phyloP scores from a whole-genome alignment of 805 yeast species.

The Myxozyma lipomycoides region DNA sequence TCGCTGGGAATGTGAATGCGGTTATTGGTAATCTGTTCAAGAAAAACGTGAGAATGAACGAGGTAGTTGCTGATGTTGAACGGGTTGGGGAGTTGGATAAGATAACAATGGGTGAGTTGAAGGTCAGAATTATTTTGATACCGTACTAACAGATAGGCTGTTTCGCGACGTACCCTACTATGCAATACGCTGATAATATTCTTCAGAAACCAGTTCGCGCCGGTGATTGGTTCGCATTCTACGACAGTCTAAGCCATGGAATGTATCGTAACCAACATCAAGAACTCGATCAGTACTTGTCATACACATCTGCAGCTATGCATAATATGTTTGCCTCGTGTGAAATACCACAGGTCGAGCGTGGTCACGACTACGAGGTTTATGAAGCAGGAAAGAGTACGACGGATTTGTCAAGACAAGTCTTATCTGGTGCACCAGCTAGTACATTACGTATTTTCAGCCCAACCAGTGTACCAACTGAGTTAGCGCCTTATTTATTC shows the following conservation, averaged over 20 bases:
- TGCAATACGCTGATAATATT: conserved; percentile 62
- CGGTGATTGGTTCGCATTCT: conserved; percentile 73
- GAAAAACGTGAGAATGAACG: conserved; percentile 48
- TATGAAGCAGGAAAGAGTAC: conserved; percentile 34
- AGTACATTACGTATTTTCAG: conserved; percentile 18
- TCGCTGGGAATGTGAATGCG: conserved; percentile 61
- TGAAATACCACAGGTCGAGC: conserved; percentile 11
- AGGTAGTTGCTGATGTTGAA: conserved; percentile 47
- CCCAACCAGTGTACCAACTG: conserved; percentile 24
- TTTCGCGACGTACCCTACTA: conserved; percentile 60
- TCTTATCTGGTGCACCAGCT: conserved; percentile 28
- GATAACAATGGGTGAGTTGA: conserved; percentile 44
- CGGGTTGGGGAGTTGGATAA: conserved; percentile 55
- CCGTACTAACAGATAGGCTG: too few species aligned
- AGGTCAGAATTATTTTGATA: too few species aligned
- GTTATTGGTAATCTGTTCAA: conserved; percentile 60
- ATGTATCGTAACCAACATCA: conserved; percentile 45
- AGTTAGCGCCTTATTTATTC: conserved; percentile 36
- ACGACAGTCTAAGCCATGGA: conserved; percentile 51
- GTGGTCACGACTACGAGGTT: conserved; percentile 14
- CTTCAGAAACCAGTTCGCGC: conserved; percentile 55
- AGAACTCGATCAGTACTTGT: conserved; percentile 51
- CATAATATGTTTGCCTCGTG: conserved; percentile 51
- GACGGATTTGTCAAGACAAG: conserved; percentile 34
- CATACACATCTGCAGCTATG: conserved; percentile 57